phyloP scores from a whole-genome alignment of 176 grass and related monocot species.

The Otatea glauca region DNA sequence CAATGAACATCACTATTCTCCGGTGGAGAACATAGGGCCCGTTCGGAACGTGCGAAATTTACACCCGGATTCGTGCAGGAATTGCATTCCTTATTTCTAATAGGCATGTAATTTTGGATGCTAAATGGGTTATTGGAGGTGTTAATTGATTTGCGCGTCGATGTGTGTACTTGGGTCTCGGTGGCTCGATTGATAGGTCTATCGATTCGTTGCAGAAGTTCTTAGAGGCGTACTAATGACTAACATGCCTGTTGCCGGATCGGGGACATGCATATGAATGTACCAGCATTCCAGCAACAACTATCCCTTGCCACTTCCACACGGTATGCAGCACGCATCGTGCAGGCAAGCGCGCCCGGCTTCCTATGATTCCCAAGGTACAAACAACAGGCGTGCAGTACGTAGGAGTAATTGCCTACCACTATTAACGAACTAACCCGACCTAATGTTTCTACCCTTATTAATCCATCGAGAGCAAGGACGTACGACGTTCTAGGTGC shows the following conservation, averaged over 20 bases:
- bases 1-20: too few relatives aligned
- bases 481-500: neutral
- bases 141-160: neutral
- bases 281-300: constrained; percentile 31
- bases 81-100: neutral
- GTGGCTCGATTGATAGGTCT: neutral
- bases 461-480: neutral
- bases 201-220: constrained; percentile 33
- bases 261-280: constrained; percentile 56
- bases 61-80: neutral
- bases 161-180: neutral
- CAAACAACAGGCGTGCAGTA: neutral
- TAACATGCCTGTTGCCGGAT: constrained; percentile 46
- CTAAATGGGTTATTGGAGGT: neutral
- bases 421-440: neutral
- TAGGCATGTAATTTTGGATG: neutral
- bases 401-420: constrained; percentile 4
- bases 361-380: neutral
- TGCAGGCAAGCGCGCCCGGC: too few relatives aligned
- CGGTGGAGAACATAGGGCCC: neutral
- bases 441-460: neutral
- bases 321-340: constrained; percentile 1
- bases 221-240: neutral
- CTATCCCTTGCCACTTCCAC: constrained; percentile 12
- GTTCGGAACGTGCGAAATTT: neutral